Base-by-base conservation (phyloP, 352 stramenopile species). In the Phytophthora citricola region DNA sequence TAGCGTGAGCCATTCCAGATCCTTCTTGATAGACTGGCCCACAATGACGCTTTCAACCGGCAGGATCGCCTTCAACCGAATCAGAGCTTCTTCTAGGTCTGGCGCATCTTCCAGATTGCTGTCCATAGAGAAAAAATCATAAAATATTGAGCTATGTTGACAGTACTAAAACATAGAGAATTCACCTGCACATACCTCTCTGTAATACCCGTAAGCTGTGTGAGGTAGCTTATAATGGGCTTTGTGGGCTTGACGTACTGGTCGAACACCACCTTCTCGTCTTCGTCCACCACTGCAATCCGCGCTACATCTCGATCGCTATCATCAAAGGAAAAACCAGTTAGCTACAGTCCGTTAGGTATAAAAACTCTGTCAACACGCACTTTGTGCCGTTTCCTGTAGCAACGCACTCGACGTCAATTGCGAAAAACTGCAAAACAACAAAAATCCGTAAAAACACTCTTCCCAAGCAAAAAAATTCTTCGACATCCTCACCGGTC, bases 351-450 rank as follows among this genome's bases (percentile, higher is more conserved):
- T 58, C 31, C 44, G 34, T 38, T 63, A 15, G 4, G 44, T 17
- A 50, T 14, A 49, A 62, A 32, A 36, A 36, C 31, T 36, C 9
- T 1, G 40, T 15, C 34, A 55, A 40, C 12, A 55, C 81, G 56
- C 59, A 95, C 87, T 84, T 77, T 39, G 73, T 87, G 50, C 87
- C 89, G 27, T 73, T 89, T 14, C 93, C 93, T 0, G 90, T 97
- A 14, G 93, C 91, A 12, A 98, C 89, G 71, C 93, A 98, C 72
- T 98, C 93, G 53, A 98, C 91, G 67, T 98, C 93, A 66, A 98
- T 97, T 9, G 90, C 92, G 54, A 93, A 97, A 67, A 97, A 97
- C 83, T 92, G 27, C 17, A 43, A 66, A 14, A 66, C 17, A 70
- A 52, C 8, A 36, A 32, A 32, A 32, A 32, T 36, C 10, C 1